Evolutionary conservation across 2,329 filamentous ascomycete species (phyloP).

Genomic region (Arthrobotrys sinensis): DNA sequence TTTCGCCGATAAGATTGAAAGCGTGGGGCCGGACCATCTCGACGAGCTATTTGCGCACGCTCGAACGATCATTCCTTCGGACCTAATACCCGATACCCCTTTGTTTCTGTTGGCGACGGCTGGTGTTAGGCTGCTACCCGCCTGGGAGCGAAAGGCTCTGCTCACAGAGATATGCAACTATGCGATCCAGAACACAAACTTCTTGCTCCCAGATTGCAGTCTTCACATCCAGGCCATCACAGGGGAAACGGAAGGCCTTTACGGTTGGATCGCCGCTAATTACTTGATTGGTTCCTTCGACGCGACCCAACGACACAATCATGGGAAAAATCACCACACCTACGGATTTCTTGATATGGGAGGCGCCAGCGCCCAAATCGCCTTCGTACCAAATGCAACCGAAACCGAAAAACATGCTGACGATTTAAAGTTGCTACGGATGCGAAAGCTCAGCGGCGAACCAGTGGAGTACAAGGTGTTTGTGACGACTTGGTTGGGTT

Average conservation of each 20-base stretch:
- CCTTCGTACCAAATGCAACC: conserved; percentile 93
- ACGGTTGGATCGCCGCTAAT: conserved; percentile 97
- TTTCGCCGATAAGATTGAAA: conserved; percentile 82
- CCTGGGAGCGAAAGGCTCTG: conserved; percentile 79
- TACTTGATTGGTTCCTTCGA: conserved; percentile 95
- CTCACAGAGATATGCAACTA: conserved; percentile 86
- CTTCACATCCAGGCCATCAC: conserved; percentile 94
- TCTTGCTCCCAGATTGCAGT: conserved; percentile 89
- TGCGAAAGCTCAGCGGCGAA: conserved; percentile 85
- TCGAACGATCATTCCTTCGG: conserved; percentile 80
- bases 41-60: conserved; percentile 85
- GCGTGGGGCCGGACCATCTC: conserved; percentile 86
- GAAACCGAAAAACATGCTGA: conserved; percentile 91
- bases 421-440: conserved; percentile 86
- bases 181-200: conserved; percentile 81
- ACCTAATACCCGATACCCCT: conserved; percentile 86
- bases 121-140: conserved; percentile 88
- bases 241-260: conserved; percentile 94
- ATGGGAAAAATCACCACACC: conserved; percentile 90
- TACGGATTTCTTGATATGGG: conserved; percentile 99
- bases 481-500: conserved; percentile 95
- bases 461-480: conserved; percentile 89
- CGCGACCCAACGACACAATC: conserved; percentile 78
- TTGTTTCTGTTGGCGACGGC: conserved; percentile 96
- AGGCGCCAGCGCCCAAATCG: conserved; percentile 96